phyloP scores from a whole-genome alignment of 495 filamentous ascomycete species.

The Alectoria sarmentosa region DNA sequence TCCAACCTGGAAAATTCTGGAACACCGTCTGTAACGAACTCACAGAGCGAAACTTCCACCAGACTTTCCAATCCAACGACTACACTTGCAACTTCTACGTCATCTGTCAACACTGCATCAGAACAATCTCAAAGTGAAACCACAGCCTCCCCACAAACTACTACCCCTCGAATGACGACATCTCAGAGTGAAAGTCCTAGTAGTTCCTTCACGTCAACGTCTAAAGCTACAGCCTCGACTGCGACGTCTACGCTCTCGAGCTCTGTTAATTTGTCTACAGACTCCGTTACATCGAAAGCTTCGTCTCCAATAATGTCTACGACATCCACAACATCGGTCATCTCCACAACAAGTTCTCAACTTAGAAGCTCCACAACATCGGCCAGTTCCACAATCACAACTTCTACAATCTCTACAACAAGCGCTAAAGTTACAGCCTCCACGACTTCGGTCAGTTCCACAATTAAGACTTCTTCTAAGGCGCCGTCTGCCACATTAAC shows the following conservation, averaged over 20 bases:
- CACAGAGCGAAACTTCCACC: too few relatives aligned
- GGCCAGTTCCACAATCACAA: too few relatives aligned
- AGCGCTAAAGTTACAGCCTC: not conserved
- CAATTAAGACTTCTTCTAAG: not conserved
- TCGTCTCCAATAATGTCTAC: not conserved
- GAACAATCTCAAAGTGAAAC: too few relatives aligned
- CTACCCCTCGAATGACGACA: not conserved
- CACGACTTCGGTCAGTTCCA: not conserved
- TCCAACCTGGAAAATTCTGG: too few relatives aligned
- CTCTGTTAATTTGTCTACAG: not conserved
- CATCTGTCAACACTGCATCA: too few relatives aligned
- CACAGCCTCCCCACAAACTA: not conserved
- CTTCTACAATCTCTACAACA: not conserved
- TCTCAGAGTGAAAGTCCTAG: not conserved
- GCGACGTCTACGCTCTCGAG: not conserved
- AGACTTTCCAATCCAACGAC: too few relatives aligned
- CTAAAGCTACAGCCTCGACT: not conserved
- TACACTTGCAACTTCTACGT: too few relatives aligned
- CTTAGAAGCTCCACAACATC: too few relatives aligned
- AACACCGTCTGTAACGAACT: too few relatives aligned
- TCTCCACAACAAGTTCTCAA: not conserved
- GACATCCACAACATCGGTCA: not conserved
- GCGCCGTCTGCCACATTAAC: not conserved
- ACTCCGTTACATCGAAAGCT: not conserved
- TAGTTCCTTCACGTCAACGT: not conserved